Evolutionary conservation across 192 early-diverging fungal species (phyloP), one percentile per base, ranked within the genome.

Genomic region (Backusella circina): DNA sequence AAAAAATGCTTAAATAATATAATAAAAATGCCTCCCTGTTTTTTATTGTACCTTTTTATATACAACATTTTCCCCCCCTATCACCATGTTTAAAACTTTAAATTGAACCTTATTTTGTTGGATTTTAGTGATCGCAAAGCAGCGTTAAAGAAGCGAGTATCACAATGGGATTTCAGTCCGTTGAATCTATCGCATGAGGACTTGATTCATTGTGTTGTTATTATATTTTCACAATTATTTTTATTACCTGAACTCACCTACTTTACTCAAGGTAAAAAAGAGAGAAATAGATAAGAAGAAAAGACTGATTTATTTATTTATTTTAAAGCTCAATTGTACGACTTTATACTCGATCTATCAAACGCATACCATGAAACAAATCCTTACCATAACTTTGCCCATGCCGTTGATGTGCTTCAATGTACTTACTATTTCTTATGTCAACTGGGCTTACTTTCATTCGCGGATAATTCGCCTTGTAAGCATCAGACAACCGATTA

Each of bases 301-400:
- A 23, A 31, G 35, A 32, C 10, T 10, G 3, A 30, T 28, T 30
- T 54, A n/a, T 30, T 38, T 74, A 33, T 72, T 6, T 30, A n/a
- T 68, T 37, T 76, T 71, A 54, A 73, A 89, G 88, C 85, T 9
- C 77, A 84, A 71, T 72, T 89, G 57, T 85, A 88, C 71, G 76
- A 81, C 23, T 86, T 90, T 75, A 81, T 90, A 6, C 75, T 86
- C 51, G 87, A 84, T 38, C 71, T 91, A 37, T 81, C 84, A 47
- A 85, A 83, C 67, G 82, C 83, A n/a, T 91, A 91, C 70, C 85
- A 91, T 72, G 82, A 84, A 23, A 83, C 75, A 10, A 97, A 97
- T 79, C 93, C 93, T 7, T 97, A 96, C 78, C 97, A 99, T 85
- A 99, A 99, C 85, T 94, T 95, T 82, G 88, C 90, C 23, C 97